A percentile compares a stretch with the other conserved stretches of the same genome.
Conservation (phyloP, 1,284 basidiomycete genomes). For the Pseudozyma pruni region DNA sequence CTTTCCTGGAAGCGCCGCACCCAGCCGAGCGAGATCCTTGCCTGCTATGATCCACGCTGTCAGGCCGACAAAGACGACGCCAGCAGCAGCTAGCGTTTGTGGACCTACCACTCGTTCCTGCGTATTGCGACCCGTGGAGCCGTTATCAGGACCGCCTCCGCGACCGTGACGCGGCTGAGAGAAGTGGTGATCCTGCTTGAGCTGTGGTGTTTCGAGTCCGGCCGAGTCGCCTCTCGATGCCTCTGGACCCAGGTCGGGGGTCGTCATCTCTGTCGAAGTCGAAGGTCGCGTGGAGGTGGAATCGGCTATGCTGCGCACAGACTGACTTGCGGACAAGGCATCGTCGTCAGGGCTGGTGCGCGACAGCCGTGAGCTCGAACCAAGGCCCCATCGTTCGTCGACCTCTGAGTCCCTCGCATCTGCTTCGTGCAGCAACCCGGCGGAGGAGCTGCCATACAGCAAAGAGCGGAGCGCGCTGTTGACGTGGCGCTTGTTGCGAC, state of each 20-base stretch:
- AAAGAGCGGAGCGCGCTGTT: slow-evolving; percentile 52
- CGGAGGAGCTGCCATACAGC: slow-evolving; percentile 44
- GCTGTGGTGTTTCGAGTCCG: slow-evolving; percentile 7
- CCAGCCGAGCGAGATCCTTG: slow-evolving; percentile 29
- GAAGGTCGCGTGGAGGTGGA: slow-evolving; percentile 47
- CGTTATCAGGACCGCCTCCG: slow-evolving; percentile 7
- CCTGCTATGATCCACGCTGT: slow-evolving; percentile 51
- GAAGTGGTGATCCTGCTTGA: slow-evolving; percentile 19
- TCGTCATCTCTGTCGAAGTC: slow-evolving; percentile 43
- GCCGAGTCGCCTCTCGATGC: slow-evolving; percentile 14
- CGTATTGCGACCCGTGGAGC: slow-evolving; percentile 5
- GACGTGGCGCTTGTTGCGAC: slow-evolving; percentile 45
- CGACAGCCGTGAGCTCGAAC: slow-evolving; percentile 14
- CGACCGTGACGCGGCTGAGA: slow-evolving; percentile 20
- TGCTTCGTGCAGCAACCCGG: slow-evolving; percentile 23
- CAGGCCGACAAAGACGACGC: slow-evolving; percentile 47
- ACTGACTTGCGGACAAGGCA: slow-evolving; percentile 40
- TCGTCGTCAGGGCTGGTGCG: slow-evolving; percentile 32
- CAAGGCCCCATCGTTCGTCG: slow-evolving; percentile 29
- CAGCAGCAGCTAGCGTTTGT: slow-evolving; percentile 40
- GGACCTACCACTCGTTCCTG: slow-evolving; percentile 22
- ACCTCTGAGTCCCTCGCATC: slow-evolving; percentile 24
- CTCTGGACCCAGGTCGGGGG: slow-evolving; percentile 31
- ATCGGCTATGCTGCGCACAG: slow-evolving; percentile 43
- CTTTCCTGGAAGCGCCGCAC: slow-evolving; percentile 26